Percentiles rank a stretch among this genome's conserved stretches.
Evolutionary conservation across 371 early-diverging fungal species (phyloP).

Genomic region (Catenaria anguillulae): DNA sequence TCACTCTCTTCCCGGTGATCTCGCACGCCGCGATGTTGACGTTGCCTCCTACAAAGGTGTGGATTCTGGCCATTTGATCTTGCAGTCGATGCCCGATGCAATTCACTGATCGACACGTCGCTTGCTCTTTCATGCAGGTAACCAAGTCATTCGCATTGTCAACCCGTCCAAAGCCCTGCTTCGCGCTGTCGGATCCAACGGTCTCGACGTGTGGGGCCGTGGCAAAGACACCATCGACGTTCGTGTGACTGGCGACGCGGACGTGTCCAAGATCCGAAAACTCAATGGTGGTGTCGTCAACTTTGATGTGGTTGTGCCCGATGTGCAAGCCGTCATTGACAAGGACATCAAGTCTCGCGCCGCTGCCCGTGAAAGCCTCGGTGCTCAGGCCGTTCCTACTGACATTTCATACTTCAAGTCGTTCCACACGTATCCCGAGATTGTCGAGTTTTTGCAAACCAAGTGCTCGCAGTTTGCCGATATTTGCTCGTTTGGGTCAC

Average conservation of each 20-base stretch:
- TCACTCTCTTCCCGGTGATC: no score
- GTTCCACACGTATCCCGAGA: not conserved
- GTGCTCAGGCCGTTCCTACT: not conserved
- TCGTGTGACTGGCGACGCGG: not conserved
- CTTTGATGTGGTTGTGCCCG: not conserved
- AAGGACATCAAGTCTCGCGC: no score
- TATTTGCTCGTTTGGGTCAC: not conserved
- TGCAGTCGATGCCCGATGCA: no score
- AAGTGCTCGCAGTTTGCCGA: not conserved
- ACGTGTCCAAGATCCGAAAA: not conserved
- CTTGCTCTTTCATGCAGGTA: no score
- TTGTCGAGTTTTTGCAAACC: not conserved
- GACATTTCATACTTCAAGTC: not conserved
- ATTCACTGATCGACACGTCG: no score
- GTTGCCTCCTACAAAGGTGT: no score
- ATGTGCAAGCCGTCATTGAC: not conserved
- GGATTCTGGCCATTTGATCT: no score
- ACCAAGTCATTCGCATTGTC: not conserved
- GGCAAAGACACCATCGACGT: not conserved
- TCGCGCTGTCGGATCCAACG: not conserved
- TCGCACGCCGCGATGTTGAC: no score
- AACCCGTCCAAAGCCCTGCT: not conserved
- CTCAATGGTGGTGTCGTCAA: not conserved
- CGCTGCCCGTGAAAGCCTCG: no score
- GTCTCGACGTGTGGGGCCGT: not conserved